Evolutionary conservation across 495 filamentous ascomycete genomes (phyloP).

Genomic region (Tuber indicum): DNA sequence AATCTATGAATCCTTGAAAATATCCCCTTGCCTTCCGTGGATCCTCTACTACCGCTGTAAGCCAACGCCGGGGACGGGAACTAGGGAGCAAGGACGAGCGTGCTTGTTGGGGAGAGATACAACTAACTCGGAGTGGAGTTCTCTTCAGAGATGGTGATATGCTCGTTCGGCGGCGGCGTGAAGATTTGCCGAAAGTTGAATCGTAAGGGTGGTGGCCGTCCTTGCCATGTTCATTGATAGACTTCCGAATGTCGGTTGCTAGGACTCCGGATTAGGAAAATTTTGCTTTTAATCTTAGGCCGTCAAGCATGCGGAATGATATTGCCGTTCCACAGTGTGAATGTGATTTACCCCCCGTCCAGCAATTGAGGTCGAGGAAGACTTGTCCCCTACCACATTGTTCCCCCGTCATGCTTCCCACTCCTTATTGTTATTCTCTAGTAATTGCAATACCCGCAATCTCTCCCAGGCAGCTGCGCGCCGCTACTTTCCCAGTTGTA

Average conservation of each 20-base stretch:
- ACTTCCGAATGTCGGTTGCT: conserved; percentile 59
- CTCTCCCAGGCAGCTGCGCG: conserved; percentile 55
- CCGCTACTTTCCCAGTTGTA: conserved; percentile 49
- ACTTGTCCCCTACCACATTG: neutral
- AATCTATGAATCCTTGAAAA: conserved; percentile 46
- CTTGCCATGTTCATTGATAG: conserved; percentile 55
- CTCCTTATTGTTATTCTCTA: conserved; percentile 63
- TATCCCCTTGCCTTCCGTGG: conserved; percentile 24
- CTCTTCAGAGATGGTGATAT: conserved; percentile 68
- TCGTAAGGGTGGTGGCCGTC: conserved; percentile 53
- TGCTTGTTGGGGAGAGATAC: conserved; percentile 67
- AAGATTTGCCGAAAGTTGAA: conserved; percentile 80
- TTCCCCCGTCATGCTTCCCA: conserved; percentile 52
- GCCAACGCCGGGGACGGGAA: conserved; percentile 54
- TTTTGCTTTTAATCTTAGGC: conserved; percentile 63
- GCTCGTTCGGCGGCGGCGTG: conserved; percentile 66
- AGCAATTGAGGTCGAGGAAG: neutral
- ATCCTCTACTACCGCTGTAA: conserved; percentile 46
- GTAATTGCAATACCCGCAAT: conserved; percentile 54
- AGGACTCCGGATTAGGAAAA: conserved; percentile 60
- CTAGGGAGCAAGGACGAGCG: conserved; percentile 71
- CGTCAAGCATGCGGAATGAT: conserved; percentile 80
- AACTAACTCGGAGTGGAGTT: conserved; percentile 58
- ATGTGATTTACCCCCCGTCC: conserved; percentile 24
- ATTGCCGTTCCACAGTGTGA: conserved; percentile 52